Conservation (phyloP, 129 eudicot genomes). For the Escallonia herrerae region DNA sequence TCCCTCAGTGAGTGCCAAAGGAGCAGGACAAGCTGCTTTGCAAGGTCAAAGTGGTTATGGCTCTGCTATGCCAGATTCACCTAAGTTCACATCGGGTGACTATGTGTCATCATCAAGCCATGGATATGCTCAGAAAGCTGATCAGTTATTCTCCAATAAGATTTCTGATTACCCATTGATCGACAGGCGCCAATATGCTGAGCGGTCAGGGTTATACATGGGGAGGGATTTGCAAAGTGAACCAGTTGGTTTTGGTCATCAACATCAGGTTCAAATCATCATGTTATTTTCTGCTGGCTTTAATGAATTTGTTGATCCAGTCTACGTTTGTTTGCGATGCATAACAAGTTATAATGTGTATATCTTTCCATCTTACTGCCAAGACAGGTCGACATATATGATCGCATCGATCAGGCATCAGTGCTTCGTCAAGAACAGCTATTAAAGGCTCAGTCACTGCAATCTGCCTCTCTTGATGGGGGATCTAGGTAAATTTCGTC, state of each 20-base stretch:
- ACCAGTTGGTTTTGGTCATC: slow-evolving; percentile 50
- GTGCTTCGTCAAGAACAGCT: slow-evolving; percentile 60
- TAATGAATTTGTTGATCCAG: no score
- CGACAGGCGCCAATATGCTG: slow-evolving; percentile 63
- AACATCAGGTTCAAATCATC: slow-evolving; percentile 56
- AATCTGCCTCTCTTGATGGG: slow-evolving; percentile 72
- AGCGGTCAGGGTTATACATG: slow-evolving; percentile 54
- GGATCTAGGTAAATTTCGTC: slow-evolving; percentile 53
- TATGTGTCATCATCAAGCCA: slow-evolving; percentile 52
- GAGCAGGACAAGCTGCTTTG: slow-evolving; percentile 48
- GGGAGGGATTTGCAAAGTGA: slow-evolving; percentile 63
- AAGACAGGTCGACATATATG: slow-evolving; percentile 64
- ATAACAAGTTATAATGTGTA: no score
- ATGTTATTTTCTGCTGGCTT: not conserved
- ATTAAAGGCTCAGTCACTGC: slow-evolving; percentile 63
- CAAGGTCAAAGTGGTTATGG: slow-evolving; percentile 68
- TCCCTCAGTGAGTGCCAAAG: slow-evolving; percentile 51
- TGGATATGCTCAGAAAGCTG: slow-evolving; percentile 66
- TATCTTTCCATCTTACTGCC: not conserved
- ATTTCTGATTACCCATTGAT: slow-evolving; percentile 52
- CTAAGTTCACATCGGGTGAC: slow-evolving; percentile 56
- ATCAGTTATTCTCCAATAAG: slow-evolving; percentile 45
- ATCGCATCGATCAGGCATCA: slow-evolving; percentile 62
- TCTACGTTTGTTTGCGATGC: no score
- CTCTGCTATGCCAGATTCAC: slow-evolving; percentile 60